Evolutionary conservation across 2,329 filamentous ascomycete species (phyloP).

Genomic region (Coniochaeta ligniaria): DNA sequence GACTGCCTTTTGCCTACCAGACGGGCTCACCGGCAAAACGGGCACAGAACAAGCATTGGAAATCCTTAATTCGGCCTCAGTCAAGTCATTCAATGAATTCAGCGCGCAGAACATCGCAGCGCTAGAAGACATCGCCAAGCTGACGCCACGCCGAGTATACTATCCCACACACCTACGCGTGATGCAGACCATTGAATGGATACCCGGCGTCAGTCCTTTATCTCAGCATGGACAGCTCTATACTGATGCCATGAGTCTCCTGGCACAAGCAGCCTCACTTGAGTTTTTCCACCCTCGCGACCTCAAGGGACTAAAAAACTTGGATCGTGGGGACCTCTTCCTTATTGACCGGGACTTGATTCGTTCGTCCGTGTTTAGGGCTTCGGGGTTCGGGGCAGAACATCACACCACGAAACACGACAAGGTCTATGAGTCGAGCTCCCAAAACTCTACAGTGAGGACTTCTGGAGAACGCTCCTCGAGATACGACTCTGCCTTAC

Average conservation of each 20-base stretch:
- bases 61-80: conserved; percentile 39
- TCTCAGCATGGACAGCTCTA: conserved; percentile 31
- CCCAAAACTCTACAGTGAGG: no score
- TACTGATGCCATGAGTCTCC: background rate
- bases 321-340: conserved; percentile 5
- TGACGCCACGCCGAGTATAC: conserved; percentile 34
- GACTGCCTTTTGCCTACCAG: conserved; percentile 43
- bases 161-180: conserved; percentile 32
- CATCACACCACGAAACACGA: conserved; percentile 6
- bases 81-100: conserved; percentile 38
- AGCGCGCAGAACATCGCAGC: conserved; percentile 23
- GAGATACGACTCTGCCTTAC: background rate
- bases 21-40: conserved; percentile 38
- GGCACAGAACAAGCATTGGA: conserved; percentile 47
- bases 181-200: conserved; percentile 44
- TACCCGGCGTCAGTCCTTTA: conserved; percentile 24
- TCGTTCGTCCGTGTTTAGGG: conserved; percentile 32
- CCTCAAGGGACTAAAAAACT: background rate
- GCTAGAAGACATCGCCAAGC: conserved; percentile 26
- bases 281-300: conserved; percentile 17
- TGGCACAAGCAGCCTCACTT: conserved; percentile 17
- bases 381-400: conserved; percentile 20
- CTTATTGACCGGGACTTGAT: conserved; percentile 14
- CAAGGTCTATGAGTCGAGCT: conserved; percentile 2
- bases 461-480: background rate